A percentile compares a stretch with the other conserved stretches of the same genome.
These are phyloP conservation scores for Boletus pseudo-olivaceus DNA, from an alignment of 768 basidiomycete species.

Conservation along the genomic window DNA sequence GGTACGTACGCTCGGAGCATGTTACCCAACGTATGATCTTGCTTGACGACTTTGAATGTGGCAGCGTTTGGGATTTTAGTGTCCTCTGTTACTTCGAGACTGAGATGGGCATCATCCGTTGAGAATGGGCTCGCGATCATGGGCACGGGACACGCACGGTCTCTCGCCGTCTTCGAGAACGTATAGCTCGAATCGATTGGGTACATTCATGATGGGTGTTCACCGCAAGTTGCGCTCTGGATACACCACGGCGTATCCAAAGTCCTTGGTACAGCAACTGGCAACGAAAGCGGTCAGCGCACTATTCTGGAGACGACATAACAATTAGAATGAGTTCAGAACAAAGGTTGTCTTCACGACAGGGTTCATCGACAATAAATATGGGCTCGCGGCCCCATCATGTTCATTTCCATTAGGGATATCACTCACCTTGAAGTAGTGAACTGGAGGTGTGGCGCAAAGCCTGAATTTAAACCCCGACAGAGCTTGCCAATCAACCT, in stretches of 20 bases:
- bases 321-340: slow-evolving; percentile 37
- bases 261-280: neutral
- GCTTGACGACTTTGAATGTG: slow-evolving; percentile 90
- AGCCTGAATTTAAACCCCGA: slow-evolving; percentile 27
- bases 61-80: slow-evolving; percentile 98
- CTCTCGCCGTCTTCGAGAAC: slow-evolving; percentile 93
- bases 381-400: slow-evolving; percentile 50
- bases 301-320: neutral
- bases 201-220: slow-evolving; percentile 73
- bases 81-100: slow-evolving; percentile 89
- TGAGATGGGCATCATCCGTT: slow-evolving; percentile 32
- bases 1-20: slow-evolving; percentile 86
- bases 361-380: slow-evolving; percentile 73
- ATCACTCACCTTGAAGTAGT: slow-evolving; percentile 22
- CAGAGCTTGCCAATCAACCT: slow-evolving; percentile 3
- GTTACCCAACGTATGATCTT: slow-evolving; percentile 95
- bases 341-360: slow-evolving; percentile 49
- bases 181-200: slow-evolving; percentile 87
- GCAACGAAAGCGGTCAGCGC: slow-evolving; percentile 10
- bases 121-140: neutral
- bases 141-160: slow-evolving; percentile 57
- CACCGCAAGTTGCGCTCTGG: neutral
- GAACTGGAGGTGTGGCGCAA: slow-evolving; percentile 19
- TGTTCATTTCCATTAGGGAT: slow-evolving; percentile 10
- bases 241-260: neutral